Evolutionary conservation across 352 stramenopile genomes (phyloP).

Genomic region (Pythium biforme): DNA sequence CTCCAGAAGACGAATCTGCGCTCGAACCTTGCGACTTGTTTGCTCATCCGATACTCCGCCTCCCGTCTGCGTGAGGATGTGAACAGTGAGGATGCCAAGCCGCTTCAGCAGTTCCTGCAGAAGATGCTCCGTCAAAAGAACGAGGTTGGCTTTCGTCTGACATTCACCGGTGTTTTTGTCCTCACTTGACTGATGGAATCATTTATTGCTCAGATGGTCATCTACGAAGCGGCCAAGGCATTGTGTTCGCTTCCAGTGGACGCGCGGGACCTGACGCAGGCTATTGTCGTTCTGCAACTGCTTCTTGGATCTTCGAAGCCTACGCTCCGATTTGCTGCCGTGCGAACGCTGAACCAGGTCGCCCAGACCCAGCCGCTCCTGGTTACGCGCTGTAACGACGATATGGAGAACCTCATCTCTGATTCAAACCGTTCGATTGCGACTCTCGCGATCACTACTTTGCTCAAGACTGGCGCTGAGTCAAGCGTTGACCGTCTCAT

Average conservation of each 20-base stretch:
- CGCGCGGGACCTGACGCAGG: constrained; percentile 93
- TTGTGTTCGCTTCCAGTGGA: constrained; percentile 97
- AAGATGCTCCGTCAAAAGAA: constrained; percentile 96
- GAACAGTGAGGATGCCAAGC: constrained; percentile 73
- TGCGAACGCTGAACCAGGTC: constrained; percentile 95
- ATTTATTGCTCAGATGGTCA: constrained; percentile 91
- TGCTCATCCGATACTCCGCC: constrained; percentile 97
- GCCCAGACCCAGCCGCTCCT: constrained; percentile 91
- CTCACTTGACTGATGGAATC: background rate
- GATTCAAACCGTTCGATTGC: constrained; percentile 98
- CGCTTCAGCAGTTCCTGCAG: constrained; percentile 92
- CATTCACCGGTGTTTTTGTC: background rate
- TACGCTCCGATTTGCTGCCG: constrained; percentile 95
- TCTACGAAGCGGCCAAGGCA: constrained; percentile 97
- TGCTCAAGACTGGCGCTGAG: constrained; percentile 98
- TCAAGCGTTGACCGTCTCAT: constrained; percentile 96
- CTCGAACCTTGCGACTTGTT: constrained; percentile 94
- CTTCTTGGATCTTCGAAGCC: constrained; percentile 94
- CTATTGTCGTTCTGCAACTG: constrained; percentile 97
- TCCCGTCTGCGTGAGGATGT: constrained; percentile 88
- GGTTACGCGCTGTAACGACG: constrained; percentile 98
- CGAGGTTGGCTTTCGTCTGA: constrained; percentile 43
- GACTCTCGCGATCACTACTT: constrained; percentile 98
- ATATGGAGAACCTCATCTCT: constrained; percentile 97
- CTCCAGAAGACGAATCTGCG: constrained; percentile 93